A percentile compares a stretch with the other conserved stretches of the same genome.
Evolutionary conservation across 108 stramenopile genomes (phyloP).

Genomic region (Poteriospumella lacustris): DNA sequence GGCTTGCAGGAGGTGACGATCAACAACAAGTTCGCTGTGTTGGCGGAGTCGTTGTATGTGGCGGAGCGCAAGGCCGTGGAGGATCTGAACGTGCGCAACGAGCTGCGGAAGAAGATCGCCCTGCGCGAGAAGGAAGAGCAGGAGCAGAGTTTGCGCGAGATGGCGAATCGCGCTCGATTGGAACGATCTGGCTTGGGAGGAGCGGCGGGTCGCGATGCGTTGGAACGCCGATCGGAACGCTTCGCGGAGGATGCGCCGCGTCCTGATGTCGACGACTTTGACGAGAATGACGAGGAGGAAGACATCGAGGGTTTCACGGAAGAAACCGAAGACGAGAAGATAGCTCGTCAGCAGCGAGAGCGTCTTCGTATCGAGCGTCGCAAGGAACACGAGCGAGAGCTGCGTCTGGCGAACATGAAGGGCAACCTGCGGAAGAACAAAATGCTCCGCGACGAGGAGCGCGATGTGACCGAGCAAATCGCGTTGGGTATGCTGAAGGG

Average conservation of each 20-base stretch:
- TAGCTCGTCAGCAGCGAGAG: constrained; percentile 80
- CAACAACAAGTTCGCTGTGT: constrained; percentile 87
- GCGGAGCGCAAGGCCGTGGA: constrained; percentile 90
- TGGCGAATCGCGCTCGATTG: constrained; percentile 80
- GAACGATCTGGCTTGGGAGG: constrained; percentile 61
- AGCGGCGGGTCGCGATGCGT: constrained; percentile 12
- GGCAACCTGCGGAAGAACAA: constrained; percentile 70
- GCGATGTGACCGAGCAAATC: constrained; percentile 95
- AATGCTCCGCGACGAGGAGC: constrained; percentile 69
- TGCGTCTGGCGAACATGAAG: constrained; percentile 73
- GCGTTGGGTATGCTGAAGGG: constrained; percentile 92
- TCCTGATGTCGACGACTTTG: constrained; percentile 35
- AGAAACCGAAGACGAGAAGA: constrained; percentile 64
- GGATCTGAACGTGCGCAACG: constrained; percentile 80
- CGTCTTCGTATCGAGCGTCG: constrained; percentile 76
- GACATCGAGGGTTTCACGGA: constrained; percentile 14
- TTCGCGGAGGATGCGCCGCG: constrained; percentile 38
- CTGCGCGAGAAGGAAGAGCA: constrained; percentile 74
- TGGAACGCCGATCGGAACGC: too few relatives aligned
- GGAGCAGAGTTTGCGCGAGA: constrained; percentile 81
- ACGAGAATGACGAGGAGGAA: constrained; percentile 25
- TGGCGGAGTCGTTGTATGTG: constrained; percentile 84
- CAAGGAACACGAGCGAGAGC: constrained; percentile 84
- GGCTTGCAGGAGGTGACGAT: constrained; percentile 82
- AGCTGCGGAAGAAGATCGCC: constrained; percentile 77